Percentiles rank a stretch among this genome's conserved stretches.
phyloP scores from a whole-genome alignment of 495 filamentous ascomycete species.

The Aspergillus coremiiformis region DNA sequence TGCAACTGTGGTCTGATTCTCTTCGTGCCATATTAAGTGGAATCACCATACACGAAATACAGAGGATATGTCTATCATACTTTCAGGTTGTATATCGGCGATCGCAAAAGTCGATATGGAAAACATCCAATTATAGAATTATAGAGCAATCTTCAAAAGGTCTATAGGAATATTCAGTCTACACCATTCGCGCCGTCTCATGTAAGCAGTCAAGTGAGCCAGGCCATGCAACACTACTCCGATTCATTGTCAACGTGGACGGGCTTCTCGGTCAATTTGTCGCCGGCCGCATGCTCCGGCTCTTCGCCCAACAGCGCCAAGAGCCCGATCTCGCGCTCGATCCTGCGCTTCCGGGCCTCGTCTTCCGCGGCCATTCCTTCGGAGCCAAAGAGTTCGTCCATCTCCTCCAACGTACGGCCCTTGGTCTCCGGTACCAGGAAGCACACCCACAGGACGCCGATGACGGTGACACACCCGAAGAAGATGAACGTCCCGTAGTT shows the following conservation, averaged over 20 bases:
- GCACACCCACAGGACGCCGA: slow-evolving; percentile 43
- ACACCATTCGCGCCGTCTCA: too few relatives aligned
- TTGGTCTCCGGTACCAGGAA: slow-evolving; percentile 51
- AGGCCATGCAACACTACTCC: neutral
- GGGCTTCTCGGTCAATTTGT: neutral
- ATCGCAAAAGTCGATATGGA: too few relatives aligned
- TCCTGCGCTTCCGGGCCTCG: slow-evolving; percentile 23
- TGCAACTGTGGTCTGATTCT: too few relatives aligned
- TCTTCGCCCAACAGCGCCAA: slow-evolving; percentile 25
- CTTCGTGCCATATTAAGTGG: too few relatives aligned
- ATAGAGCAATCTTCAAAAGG: too few relatives aligned
- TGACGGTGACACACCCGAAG: slow-evolving; percentile 40
- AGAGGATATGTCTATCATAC: too few relatives aligned
- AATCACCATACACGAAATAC: too few relatives aligned
- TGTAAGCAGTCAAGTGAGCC: too few relatives aligned
- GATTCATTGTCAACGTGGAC: neutral
- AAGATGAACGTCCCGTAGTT: slow-evolving; percentile 40
- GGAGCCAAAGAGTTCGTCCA: slow-evolving; percentile 44
- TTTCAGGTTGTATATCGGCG: too few relatives aligned
- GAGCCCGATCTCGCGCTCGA: slow-evolving; percentile 30
- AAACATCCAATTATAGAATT: too few relatives aligned
- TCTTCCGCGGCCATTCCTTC: slow-evolving; percentile 28
- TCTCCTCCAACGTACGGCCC: slow-evolving; percentile 50
- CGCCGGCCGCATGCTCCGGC: neutral
- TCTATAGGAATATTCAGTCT: too few relatives aligned